Base-by-base conservation (phyloP, 495 filamentous ascomycete genomes). In the Aspergillus kassunensis region DNA sequence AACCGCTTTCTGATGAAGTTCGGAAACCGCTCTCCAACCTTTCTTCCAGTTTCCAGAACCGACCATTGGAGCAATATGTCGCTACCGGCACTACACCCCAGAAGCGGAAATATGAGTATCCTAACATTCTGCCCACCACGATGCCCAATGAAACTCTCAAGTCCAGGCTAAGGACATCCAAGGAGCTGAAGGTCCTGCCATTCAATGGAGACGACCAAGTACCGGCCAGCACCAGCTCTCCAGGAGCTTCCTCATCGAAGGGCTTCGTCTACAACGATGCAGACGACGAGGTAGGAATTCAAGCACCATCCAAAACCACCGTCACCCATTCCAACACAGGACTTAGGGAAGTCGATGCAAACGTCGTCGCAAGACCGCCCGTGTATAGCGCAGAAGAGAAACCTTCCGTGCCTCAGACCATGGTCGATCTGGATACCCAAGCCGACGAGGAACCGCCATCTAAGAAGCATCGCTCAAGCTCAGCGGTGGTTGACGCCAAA, bases 1-100 rank as follows among this genome's bases (percentile, higher is more conserved):
- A 69, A 6, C 76, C 82, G 2, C 73, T 96, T 9, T 66, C 75
- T 4, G 70, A 77, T 0, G 74, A 78, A 2, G 63, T 95, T 7
- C 80, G 84, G 37, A 71, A 83, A 51, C 86, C 90, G 1, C 84
- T 98, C 1, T 61, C 71, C 3, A 70, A 80, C 11, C 84, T 98
- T 15, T 80, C 89, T 2, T 70, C 75, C 9, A 75, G 80, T 16
- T 81, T 95, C 23, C 71, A 77, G 18, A 67, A 58, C 23, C 82
- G 83, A 1, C 64, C 72, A 9, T 67, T 97, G 20, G 78, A 81
- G 48, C 90, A 96, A 63, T 97, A 97, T 60, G 64, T 75, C 7
- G 80, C 86, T 0, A 97, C 93, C 0, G 93, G 92, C 29, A 75
- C 80, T n/a, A 96, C 93, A 0, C 93, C 93, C 0, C 78, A 85